Base-by-base conservation (phyloP, 495 filamentous ascomycete genomes). In the Emericellopsis terricola region DNA sequence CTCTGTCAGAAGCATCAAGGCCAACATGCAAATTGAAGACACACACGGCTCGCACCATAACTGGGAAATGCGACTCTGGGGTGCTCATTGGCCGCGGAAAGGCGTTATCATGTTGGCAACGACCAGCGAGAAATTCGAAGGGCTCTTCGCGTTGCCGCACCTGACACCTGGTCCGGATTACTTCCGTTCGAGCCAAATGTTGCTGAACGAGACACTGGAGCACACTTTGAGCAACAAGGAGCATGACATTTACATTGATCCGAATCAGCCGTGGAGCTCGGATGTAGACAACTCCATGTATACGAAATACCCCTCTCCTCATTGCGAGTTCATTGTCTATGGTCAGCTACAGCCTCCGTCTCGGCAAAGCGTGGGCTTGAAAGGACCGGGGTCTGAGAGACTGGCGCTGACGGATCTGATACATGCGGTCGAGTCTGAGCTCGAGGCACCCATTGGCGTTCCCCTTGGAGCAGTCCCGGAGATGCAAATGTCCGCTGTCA, bases 271-370 rank as follows among this genome's bases (percentile, higher is more conserved):
- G 46, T 74, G 53, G 77, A 69, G 40, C n/a, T 76, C 78, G 11
- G 57, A 70, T 16, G 50, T 70, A 20, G 61, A 70, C 29, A 64
- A 63, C 4, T 51, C 65, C 0, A 66, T 68, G 20, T 73, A 71
- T 53, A 46, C 60, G 45, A 49, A 70, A 36, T 70, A 58, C 48
- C 52, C 70, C 14, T 50, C 66, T 28, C 82, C 84, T 2, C 76
- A 76, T 34, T 96, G 89, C 59, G 89, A 97, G 48, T 86, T 79
- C 47, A 57, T 97, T 16, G 54, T 91, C 24, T 94, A 85, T 50
- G 55, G 86, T 19, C 89, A 97, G 51, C 73, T 94, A 39, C 75
- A 92, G 42, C 64, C 67, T 10, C 34, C 68, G 5, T 49, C 57
- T 29, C 65, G 69, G 3, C 46, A 64, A 15, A 39, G 51, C 28